Percentiles rank a stretch among this genome's conserved stretches.
phyloP scores from a whole-genome alignment of 2,329 filamentous ascomycete species.

The Cladosporium sp. region DNA sequence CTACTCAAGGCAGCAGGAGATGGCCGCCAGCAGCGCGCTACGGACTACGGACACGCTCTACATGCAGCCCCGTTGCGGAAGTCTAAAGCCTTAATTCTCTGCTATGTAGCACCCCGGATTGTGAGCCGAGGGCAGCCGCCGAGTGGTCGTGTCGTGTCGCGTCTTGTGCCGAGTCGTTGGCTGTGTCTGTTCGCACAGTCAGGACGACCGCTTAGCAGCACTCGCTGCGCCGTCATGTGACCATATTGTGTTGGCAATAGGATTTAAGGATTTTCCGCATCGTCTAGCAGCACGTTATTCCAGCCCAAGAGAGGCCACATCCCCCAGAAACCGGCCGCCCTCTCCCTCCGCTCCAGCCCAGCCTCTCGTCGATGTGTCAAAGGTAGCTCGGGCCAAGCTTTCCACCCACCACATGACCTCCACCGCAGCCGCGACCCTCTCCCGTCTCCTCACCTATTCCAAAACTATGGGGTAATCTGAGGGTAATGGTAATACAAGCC shows the following conservation, averaged over 20 bases:
- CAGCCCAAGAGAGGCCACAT: background rate
- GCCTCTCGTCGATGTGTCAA: conserved; percentile 10
- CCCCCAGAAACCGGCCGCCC: background rate
- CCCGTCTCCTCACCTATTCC: conserved; percentile 2
- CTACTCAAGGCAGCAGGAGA: background rate
- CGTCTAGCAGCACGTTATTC: too few species aligned
- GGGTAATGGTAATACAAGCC: conserved; percentile 9
- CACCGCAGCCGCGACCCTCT: background rate
- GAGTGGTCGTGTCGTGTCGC: too few species aligned
- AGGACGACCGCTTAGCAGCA: too few species aligned
- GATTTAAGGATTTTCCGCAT: too few species aligned
- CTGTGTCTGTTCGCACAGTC: too few species aligned
- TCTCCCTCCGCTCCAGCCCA: conserved; percentile 1
- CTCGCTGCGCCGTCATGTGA: too few species aligned
- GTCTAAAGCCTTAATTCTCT: too few species aligned
- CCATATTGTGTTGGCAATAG: too few species aligned
- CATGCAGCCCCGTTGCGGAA: background rate
- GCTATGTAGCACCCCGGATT: background rate
- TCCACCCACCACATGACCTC: conserved; percentile 10
- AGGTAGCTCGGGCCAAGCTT: conserved; percentile 6
- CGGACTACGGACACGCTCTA: background rate
- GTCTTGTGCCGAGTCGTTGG: too few species aligned
- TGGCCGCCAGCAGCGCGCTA: background rate
- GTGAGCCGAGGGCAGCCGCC: conserved; percentile 9
- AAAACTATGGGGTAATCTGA: conserved; percentile 9